Evolutionary conservation across 768 basidiomycete species (phyloP), one percentile per base, ranked within the genome.

Genomic region (Amanita rubescens): DNA sequence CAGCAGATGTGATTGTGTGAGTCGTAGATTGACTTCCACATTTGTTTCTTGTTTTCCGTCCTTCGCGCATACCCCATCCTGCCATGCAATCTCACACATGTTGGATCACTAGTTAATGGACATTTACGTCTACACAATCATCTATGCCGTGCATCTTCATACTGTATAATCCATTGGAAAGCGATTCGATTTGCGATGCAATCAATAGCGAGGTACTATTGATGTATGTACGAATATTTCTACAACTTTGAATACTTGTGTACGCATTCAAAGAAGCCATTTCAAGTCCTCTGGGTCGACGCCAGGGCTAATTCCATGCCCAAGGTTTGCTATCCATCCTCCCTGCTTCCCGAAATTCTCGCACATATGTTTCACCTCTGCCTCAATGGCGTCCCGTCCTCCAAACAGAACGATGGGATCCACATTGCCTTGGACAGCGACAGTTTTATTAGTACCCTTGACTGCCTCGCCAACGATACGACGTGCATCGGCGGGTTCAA

Each of bases 301-400:
- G 22, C 84, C 88, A 10, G 96, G 96, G 3, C 94, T 96, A 60
- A 99, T 94, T 5, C 96, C 96, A 65, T 98, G 96, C 0, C 96
- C 96, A 19, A 99, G 72, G 70, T 98, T 98, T 8, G 90, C 89
- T 62, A 98, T 97, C 93, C 94, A 98, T n/a, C 83, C 88, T 9
- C 81, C 79, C 48, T 43, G 34, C 27, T 73, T 76, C 7, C 73
- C 75, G 5, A 97, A 98, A n/a, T 77, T 77, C 57, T 80, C 74
- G 56, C 82, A 81, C 81, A 94, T 87, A 59, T 86, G 75, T 72
- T 91, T 83, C 35, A 96, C 92, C 59, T 88, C 83, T 35, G 69
- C 67, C 70, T 94, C 90, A 61, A 98, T 97, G 11, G 92, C 91
- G 6, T 85, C 85, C 55, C 71, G 77, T 3, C 92, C 92, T 19